Evolutionary conservation across 768 basidiomycete species (phyloP).

Genomic region (Psilocybe azurescens): DNA sequence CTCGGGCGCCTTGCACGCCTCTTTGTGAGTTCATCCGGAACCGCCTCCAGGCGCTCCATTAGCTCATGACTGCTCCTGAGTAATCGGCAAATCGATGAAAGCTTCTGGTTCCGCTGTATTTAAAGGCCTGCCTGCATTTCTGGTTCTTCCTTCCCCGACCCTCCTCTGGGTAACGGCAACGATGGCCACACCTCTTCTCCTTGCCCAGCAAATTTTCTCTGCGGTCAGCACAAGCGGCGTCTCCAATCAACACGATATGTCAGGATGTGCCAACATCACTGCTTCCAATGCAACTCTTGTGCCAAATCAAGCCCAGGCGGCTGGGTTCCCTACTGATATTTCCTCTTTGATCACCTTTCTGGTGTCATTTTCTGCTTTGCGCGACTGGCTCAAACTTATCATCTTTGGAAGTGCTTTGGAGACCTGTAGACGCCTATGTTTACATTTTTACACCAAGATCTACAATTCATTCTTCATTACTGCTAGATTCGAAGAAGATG

Average conservation of each 20-base stretch:
- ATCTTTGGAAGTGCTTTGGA: slow-evolving; percentile 68
- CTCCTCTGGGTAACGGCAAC: neutral
- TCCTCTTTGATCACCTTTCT: slow-evolving; percentile 47
- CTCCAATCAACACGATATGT: neutral
- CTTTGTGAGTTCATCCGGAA: neutral
- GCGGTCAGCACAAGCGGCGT: slow-evolving; percentile 13
- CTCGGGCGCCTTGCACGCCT: neutral
- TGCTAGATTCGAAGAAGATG: slow-evolving; percentile 62
- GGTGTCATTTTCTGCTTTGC: slow-evolving; percentile 57
- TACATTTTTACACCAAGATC: slow-evolving; percentile 46
- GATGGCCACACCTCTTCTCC: slow-evolving; percentile 31
- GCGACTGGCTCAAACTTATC: slow-evolving; percentile 70
- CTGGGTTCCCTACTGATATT: slow-evolving; percentile 21
- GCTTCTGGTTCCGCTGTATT: neutral
- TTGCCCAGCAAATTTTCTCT: slow-evolving; percentile 29
- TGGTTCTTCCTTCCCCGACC: neutral
- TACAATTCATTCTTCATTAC: slow-evolving; percentile 66
- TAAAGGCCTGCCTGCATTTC: neutral
- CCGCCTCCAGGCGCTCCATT: neutral
- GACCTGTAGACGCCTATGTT: slow-evolving; percentile 52
- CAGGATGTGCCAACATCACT: slow-evolving; percentile 18
- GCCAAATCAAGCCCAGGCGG: slow-evolving; percentile 16
- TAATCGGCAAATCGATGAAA: neutral
- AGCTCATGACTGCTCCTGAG: neutral
- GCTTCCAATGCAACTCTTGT: slow-evolving; percentile 18